phyloP scores from a whole-genome alignment of 2,329 filamentous ascomycete genomes.

The Gremmenia infestans region DNA sequence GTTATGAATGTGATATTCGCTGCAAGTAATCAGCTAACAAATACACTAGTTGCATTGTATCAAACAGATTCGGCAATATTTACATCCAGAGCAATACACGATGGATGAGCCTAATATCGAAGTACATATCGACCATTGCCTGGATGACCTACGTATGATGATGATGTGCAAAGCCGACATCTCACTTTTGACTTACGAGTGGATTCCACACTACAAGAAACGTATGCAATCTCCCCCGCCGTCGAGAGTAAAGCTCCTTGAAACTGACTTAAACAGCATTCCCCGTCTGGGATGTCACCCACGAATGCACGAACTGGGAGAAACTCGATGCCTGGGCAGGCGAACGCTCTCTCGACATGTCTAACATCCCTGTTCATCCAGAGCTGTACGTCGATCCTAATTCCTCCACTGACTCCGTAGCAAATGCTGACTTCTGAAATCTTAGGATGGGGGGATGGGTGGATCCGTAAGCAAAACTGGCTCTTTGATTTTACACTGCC shows the following conservation, averaged over 20 bases:
- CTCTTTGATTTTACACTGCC: too few relatives aligned
- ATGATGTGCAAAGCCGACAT: background rate
- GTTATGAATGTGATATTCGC: too few relatives aligned
- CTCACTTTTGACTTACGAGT: background rate
- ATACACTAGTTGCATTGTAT: background rate
- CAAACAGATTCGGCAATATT: background rate
- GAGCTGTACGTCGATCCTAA: background rate
- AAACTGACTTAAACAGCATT: background rate
- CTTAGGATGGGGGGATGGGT: background rate
- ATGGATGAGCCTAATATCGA: background rate
- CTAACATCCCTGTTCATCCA: background rate
- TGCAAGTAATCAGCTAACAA: background rate
- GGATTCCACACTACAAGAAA: background rate
- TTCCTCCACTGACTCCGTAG: background rate
- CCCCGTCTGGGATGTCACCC: background rate
- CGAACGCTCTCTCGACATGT: background rate
- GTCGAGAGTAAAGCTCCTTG: background rate
- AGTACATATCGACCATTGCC: background rate
- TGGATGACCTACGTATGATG: background rate
- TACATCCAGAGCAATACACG: background rate
- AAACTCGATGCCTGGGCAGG: background rate
- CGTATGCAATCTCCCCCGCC: background rate
- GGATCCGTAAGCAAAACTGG: too few relatives aligned
- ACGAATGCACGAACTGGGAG: background rate
- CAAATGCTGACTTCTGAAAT: background rate